A percentile compares a stretch with the other conserved stretches of the same genome.
These are phyloP conservation scores for Penicillium samsonianum DNA, from an alignment of 495 filamentous ascomycete genomes.

Conservation along the genomic window DNA sequence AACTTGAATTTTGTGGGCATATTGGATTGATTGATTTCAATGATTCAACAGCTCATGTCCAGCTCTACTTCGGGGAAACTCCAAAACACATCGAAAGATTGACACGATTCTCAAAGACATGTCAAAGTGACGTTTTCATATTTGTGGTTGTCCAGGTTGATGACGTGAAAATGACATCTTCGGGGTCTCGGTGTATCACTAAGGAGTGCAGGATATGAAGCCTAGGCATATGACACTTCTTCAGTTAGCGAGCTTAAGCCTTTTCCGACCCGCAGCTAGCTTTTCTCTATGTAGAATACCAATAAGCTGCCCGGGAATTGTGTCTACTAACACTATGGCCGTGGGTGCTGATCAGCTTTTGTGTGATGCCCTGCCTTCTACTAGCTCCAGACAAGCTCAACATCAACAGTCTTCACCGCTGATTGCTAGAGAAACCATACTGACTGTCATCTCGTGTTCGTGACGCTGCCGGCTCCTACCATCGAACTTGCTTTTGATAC, in stretches of 20 bases:
- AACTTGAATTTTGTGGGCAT: constrained; percentile 42
- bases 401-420: not conserved
- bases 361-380: not conserved
- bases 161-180: not conserved
- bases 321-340: not conserved
- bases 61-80: not conserved
- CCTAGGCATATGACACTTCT: not conserved
- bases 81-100: not conserved
- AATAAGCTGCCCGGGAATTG: not conserved
- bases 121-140: not conserved
- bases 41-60: not conserved
- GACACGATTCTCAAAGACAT: not conserved
- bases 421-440: not conserved
- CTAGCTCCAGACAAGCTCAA: not conserved
- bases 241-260: not conserved
- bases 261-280: not conserved
- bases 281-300: not conserved
- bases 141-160: not conserved
- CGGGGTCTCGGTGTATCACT: not conserved
- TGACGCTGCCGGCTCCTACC: not conserved
- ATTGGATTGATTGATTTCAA: not conserved
- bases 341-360: not conserved
- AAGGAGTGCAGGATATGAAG: not conserved
- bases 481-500: not conserved
- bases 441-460: not conserved